A percentile compares a stretch with the other conserved stretches of the same genome.
phyloP scores from a whole-genome alignment of 805 yeast species.

The Zygotorulaspora chibaensis region DNA sequence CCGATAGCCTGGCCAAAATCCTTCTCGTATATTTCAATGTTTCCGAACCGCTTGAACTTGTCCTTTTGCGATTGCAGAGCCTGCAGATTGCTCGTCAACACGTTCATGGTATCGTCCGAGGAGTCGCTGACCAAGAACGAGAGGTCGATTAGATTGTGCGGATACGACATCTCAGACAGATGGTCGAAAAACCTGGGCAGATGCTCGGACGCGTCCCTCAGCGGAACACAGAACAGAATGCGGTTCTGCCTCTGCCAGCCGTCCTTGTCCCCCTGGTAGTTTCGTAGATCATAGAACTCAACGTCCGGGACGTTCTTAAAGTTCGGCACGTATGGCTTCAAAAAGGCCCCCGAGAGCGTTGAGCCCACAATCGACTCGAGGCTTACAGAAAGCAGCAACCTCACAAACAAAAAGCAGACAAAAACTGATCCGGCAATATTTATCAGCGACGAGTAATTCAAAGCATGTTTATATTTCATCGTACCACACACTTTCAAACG shows the following conservation, averaged over 20 bases:
- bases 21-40: constrained; percentile 81
- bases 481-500: not conserved
- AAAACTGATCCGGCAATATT: constrained; percentile 15
- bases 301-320: constrained; percentile 41
- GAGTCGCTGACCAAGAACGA: constrained; percentile 89
- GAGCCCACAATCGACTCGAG: not conserved
- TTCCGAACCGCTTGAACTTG: constrained; percentile 63
- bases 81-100: constrained; percentile 51
- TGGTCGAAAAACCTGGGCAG: constrained; percentile 85
- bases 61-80: constrained; percentile 65
- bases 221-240: constrained; percentile 79
- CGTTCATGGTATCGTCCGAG: constrained; percentile 78
- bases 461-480: constrained; percentile 9
- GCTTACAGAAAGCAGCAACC: constrained; percentile 8
- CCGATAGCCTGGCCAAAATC: constrained; percentile 93
- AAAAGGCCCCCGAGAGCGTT: constrained; percentile 15
- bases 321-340: constrained; percentile 36
- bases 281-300: constrained; percentile 66
- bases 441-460: constrained; percentile 9
- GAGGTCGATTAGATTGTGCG: constrained; percentile 77
- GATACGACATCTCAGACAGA: constrained; percentile 74
- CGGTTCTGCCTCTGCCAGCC: constrained; percentile 83
- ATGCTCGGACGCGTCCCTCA: constrained; percentile 88
- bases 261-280: constrained; percentile 57
- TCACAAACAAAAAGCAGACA: constrained; percentile 12